phyloP scores from a whole-genome alignment of 2,329 filamentous ascomycete species.

The Pseudogymnoascus destructans region DNA sequence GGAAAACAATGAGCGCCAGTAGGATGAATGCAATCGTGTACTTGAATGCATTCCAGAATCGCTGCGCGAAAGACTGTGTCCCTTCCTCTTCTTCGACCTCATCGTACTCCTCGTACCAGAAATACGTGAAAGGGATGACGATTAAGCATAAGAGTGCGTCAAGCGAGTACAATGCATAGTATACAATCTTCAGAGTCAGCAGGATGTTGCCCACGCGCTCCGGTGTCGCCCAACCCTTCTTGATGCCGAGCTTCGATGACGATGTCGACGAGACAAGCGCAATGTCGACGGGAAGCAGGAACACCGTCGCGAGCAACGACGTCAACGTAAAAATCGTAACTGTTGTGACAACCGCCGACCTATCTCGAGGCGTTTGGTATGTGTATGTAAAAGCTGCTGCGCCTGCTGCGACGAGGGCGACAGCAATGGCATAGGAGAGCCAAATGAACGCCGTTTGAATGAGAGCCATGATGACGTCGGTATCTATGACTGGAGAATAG shows the following conservation, averaged over 20 bases:
- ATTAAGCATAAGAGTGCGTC: conserved; percentile 82
- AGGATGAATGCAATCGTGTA: conserved; percentile 79
- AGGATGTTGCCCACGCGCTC: conserved; percentile 66
- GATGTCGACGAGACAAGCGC: conserved; percentile 86
- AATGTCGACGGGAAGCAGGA: conserved; percentile 89
- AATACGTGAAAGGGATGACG: conserved; percentile 90
- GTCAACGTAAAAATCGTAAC: conserved; percentile 82
- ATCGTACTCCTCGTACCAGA: conserved; percentile 96
- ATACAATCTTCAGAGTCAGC: conserved; percentile 70
- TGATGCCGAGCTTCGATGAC: conserved; percentile 58
- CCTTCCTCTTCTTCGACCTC: conserved; percentile 76
- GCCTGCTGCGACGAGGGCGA: conserved; percentile 62
- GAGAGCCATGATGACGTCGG: conserved; percentile 31
- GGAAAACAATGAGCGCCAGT: conserved; percentile 69
- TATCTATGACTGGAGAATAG: background rate
- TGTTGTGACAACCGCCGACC: conserved; percentile 66
- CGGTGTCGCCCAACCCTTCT: conserved; percentile 91
- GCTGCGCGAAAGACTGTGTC: conserved; percentile 53
- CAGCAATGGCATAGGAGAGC: conserved; percentile 78
- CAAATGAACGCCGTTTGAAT: conserved; percentile 87
- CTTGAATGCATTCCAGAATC: conserved; percentile 74
- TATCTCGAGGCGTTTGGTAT: conserved; percentile 81
- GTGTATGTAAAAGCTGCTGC: conserved; percentile 78
- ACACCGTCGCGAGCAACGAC: conserved; percentile 75
- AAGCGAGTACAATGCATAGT: conserved; percentile 84